Conservation (phyloP, 2,329 filamentous ascomycete species). For the Phaeoacremonium minimum region DNA sequence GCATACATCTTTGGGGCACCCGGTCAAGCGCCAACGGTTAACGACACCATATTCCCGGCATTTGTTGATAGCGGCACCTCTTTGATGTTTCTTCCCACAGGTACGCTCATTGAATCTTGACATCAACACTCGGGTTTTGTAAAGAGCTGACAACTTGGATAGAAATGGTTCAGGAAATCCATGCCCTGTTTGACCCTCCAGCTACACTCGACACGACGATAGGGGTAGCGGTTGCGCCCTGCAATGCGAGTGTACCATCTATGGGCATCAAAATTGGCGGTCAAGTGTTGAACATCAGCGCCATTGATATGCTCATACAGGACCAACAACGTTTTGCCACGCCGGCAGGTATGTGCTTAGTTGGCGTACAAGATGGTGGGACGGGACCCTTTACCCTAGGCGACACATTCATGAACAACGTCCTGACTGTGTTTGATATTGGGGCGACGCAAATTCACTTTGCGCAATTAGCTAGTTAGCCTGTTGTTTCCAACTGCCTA, state of each 20-base stretch:
- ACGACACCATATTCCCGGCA: constrained; percentile 19
- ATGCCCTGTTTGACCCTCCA: constrained; percentile 16
- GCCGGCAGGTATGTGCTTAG: not conserved
- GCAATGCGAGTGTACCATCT: constrained; percentile 18
- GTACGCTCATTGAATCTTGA: constrained; percentile 7
- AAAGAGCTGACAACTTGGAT: not conserved
- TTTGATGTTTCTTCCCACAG: constrained; percentile 16
- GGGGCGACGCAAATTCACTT: constrained; percentile 7
- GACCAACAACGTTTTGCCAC: too few species aligned
- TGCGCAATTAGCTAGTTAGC: too few species aligned
- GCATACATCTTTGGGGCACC: constrained; percentile 16
- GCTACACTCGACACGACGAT: constrained; percentile 12
- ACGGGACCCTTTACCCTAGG: constrained; percentile 4
- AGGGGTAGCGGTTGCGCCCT: constrained; percentile 17
- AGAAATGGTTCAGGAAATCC: constrained; percentile 16
- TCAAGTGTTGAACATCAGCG: constrained; percentile 3
- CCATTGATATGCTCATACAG: constrained; percentile 6
- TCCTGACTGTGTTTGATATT: constrained; percentile 7
- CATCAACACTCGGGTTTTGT: not conserved
- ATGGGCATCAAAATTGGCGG: constrained; percentile 4
- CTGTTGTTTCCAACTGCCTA: too few species aligned
- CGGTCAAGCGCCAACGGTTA: constrained; percentile 8
- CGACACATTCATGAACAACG: constrained; percentile 8
- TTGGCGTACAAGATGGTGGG: not conserved
- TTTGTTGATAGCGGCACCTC: constrained; percentile 20